Base-by-base conservation (phyloP, 352 stramenopile species). In the Pythium apleroticum region DNA sequence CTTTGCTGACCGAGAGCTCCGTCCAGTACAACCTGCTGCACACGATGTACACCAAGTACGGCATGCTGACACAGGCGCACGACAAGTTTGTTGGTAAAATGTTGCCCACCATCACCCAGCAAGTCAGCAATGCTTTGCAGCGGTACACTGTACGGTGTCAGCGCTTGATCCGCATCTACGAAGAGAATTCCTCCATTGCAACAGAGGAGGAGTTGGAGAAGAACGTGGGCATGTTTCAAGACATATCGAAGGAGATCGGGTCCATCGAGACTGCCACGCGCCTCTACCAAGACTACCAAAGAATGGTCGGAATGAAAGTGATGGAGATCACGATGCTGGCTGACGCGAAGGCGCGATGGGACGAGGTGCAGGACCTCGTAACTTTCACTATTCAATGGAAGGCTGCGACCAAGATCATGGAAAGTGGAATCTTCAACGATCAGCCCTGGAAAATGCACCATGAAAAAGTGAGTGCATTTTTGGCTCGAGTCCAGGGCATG, bases 261-360 rank as follows among this genome's bases (percentile, higher is more conserved):
- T 54, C 61, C 9, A 90, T 90, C 31, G 71, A 79, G 54, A 78
- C 85, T 28, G 72, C 84, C 5, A 76, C 76, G 4, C 68, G 60
- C 28, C 52, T 88, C n/a, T 92, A 90, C 37, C 75, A 88, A 63
- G 78, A 86, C 17, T 92, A 90, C 49, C 81, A 92, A 48, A 71
- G 72, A 46, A 86, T 90, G 72, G 80, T 90, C 11, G 80, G 80
- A 7, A 68, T 90, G 27, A 88, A 90, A 39, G 68, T 84, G 14
- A 76, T 76, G 1, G 81, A 89, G 10, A 78, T 89, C n/a, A 68
- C 68, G 12, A 63, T 80, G 46, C 63, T 92, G 0, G 61, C 35
- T 4, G 76, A 88, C 41, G 74, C 78, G 14, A 79, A 55, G 30
- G 30, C 28, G 7, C 75, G 76, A 25, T 92, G 81, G 78, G 69